Percentiles rank a stretch among this genome's conserved stretches.
phyloP scores from a whole-genome alignment of 2,329 filamentous ascomycete genomes.

The Penicillium brasilianum region DNA sequence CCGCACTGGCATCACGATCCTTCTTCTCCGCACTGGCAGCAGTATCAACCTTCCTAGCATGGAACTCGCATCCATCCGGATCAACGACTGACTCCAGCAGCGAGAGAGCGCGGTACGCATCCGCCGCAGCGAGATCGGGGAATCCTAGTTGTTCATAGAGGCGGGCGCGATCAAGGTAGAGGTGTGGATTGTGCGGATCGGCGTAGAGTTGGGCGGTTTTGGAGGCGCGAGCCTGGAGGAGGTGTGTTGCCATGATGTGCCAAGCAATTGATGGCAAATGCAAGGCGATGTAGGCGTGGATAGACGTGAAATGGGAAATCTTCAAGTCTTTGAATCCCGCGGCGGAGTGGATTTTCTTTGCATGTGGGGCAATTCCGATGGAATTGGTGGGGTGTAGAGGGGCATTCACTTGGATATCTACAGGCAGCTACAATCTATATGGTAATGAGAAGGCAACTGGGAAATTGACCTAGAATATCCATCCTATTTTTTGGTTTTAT shows the following conservation, averaged over 20 bases:
- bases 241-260: conserved; percentile 30
- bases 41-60: conserved; percentile 60
- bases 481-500: background rate
- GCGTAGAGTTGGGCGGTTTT: conserved; percentile 56
- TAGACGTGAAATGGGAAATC: background rate
- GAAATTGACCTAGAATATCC: no score
- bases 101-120: conserved; percentile 89
- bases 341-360: conserved; percentile 12
- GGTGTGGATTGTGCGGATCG: conserved; percentile 49
- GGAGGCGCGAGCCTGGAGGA: conserved; percentile 55
- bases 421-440: no score
- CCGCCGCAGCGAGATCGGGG: conserved; percentile 85
- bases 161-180: conserved; percentile 62
- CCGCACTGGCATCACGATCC: conserved; percentile 5
- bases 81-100: conserved; percentile 80
- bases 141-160: conserved; percentile 78
- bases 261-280: background rate
- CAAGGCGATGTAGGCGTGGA: background rate
- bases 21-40: background rate
- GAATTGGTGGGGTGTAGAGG: conserved; percentile 1
- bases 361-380: conserved; percentile 21
- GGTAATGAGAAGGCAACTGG: background rate
- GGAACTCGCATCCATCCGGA: conserved; percentile 77
- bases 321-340: background rate
- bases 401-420: no score